These are phyloP conservation scores for Colletotrichum godetiae DNA, from an alignment of 2,329 filamentous ascomycete species.

Conservation along the genomic window DNA sequence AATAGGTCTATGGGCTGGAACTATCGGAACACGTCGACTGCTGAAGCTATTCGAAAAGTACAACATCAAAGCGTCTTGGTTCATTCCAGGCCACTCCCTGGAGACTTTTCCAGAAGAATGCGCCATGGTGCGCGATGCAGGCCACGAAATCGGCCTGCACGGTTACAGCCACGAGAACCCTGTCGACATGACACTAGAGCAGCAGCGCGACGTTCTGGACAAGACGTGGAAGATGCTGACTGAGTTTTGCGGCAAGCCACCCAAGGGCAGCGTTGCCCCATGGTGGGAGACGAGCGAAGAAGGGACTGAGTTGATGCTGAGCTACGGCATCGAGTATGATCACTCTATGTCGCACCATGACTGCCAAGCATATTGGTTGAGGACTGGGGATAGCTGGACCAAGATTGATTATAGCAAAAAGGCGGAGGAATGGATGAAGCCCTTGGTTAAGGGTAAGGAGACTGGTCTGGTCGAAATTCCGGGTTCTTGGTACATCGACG, in stretches of 20 bases:
- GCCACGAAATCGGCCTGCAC: slow-evolving; percentile 66
- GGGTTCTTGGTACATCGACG: slow-evolving; percentile 72
- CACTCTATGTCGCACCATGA: slow-evolving; percentile 75
- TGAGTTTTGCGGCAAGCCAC: slow-evolving; percentile 75
- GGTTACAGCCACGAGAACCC: slow-evolving; percentile 83
- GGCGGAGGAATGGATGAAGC: slow-evolving; percentile 75
- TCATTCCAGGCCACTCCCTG: slow-evolving; percentile 59
- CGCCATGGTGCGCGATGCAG: slow-evolving; percentile 55
- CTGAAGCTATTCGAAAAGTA: slow-evolving; percentile 80
- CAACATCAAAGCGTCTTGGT: slow-evolving; percentile 73
- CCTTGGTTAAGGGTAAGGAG: slow-evolving; percentile 66
- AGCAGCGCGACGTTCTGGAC: slow-evolving; percentile 81
- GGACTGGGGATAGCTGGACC: slow-evolving; percentile 73
- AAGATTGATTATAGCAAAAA: slow-evolving; percentile 75
- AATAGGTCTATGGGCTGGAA: slow-evolving; percentile 73
- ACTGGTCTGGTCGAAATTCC: slow-evolving; percentile 76
- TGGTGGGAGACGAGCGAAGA: slow-evolving; percentile 80
- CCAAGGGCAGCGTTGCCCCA: slow-evolving; percentile 77
- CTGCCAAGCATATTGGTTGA: slow-evolving; percentile 71
- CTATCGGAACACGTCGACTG: slow-evolving; percentile 71
- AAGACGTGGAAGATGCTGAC: slow-evolving; percentile 79
- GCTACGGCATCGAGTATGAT: slow-evolving; percentile 77
- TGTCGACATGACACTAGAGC: slow-evolving; percentile 76
- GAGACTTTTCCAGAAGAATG: slow-evolving; percentile 61
- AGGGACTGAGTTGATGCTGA: slow-evolving; percentile 72